phyloP scores from a whole-genome alignment of 768 basidiomycete genomes.

The Boletus fagicola region DNA sequence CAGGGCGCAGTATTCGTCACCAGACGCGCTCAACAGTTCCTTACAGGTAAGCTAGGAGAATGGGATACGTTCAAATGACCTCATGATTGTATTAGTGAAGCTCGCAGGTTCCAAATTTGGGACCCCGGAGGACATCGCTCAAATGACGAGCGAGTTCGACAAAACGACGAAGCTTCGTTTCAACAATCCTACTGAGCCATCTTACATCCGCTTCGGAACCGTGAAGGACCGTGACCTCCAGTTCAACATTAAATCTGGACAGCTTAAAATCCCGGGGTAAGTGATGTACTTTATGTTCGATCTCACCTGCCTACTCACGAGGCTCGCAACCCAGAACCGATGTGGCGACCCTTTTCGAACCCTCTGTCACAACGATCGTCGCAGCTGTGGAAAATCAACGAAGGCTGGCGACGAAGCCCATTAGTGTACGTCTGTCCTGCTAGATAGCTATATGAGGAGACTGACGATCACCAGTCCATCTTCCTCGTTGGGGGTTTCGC shows the following conservation, averaged over 20 bases:
- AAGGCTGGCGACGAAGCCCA: slow-evolving; percentile 17
- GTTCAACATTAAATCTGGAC: slow-evolving; percentile 45
- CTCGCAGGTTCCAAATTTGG: slow-evolving; percentile 42
- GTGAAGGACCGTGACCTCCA: slow-evolving; percentile 40
- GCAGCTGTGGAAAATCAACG: slow-evolving; percentile 26
- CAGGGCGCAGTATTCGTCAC: slow-evolving; percentile 53
- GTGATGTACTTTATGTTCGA: background rate
- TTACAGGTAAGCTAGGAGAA: slow-evolving; percentile 34
- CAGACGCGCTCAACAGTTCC: slow-evolving; percentile 39
- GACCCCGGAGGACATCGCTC: slow-evolving; percentile 38
- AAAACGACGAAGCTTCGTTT: slow-evolving; percentile 48
- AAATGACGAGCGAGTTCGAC: slow-evolving; percentile 46
- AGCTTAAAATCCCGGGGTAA: slow-evolving; percentile 43
- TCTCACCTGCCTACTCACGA: background rate
- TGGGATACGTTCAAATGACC: background rate
- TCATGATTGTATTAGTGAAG: slow-evolving; percentile 32
- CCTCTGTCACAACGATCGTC: slow-evolving; percentile 23
- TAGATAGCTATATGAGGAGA: background rate
- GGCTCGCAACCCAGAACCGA: slow-evolving; percentile 20
- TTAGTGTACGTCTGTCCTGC: slow-evolving; percentile 21
- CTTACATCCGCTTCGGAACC: slow-evolving; percentile 49
- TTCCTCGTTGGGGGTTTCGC: slow-evolving; percentile 48
- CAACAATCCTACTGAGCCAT: slow-evolving; percentile 36
- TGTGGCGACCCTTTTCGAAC: slow-evolving; percentile 33
- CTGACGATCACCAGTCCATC: slow-evolving; percentile 27